Conservation (phyloP, 176 grass and related monocot genomes). For the Pontederia crassipes region DNA sequence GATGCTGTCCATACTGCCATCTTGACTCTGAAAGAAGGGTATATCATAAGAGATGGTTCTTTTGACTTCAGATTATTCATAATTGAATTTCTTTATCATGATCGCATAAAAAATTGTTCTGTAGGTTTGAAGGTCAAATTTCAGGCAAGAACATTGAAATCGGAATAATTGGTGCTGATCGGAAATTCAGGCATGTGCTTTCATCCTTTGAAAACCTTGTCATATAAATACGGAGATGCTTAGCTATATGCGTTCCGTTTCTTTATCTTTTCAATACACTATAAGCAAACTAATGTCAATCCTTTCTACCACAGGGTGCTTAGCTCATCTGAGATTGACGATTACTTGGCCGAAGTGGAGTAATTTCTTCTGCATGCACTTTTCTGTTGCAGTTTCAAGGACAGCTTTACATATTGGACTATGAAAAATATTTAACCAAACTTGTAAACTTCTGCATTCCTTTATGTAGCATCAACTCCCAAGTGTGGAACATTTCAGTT, state of each 20-base stretch:
- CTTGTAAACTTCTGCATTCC: too few species aligned
- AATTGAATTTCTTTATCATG: constrained; percentile 1
- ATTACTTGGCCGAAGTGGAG: constrained; percentile 98
- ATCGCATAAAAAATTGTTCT: neutral
- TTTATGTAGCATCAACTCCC: too few species aligned
- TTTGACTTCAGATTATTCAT: neutral
- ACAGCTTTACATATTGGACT: too few species aligned
- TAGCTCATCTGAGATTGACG: constrained; percentile 83
- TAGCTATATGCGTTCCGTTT: too few species aligned
- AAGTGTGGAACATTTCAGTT: too few species aligned
- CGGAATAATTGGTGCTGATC: constrained; percentile 71
- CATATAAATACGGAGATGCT: too few species aligned
- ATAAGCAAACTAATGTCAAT: constrained; percentile 1
- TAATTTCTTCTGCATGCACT: constrained; percentile 9
- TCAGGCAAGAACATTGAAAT: constrained; percentile 97
- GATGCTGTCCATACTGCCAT: constrained; percentile 98
- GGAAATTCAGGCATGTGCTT: constrained; percentile 70
- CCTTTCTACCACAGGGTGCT: constrained; percentile 53
- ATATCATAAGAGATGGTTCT: constrained; percentile 12
- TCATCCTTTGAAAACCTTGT: neutral
- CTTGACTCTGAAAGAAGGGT: constrained; percentile 99
- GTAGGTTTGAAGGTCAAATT: constrained; percentile 92
- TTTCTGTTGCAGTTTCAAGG: too few species aligned
- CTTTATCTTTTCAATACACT: too few species aligned
- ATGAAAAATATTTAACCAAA: too few species aligned